Percentiles rank a stretch among this genome's conserved stretches.
These are phyloP conservation scores for Stagonosporopsis rhizophila DNA, from an alignment of 2,329 filamentous ascomycete genomes.

Conservation along the genomic window DNA sequence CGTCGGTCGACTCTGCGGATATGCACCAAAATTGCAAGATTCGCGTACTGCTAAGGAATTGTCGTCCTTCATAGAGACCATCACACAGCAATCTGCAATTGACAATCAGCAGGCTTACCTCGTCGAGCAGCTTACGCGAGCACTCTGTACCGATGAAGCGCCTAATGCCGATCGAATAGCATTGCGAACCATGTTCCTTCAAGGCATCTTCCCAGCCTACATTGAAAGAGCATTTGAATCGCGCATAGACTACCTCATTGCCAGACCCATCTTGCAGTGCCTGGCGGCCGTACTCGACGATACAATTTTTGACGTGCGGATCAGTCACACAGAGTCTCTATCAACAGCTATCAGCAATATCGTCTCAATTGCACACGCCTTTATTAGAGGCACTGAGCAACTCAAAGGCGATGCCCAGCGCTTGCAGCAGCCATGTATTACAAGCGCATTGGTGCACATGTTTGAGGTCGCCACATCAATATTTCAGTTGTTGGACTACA, in stretches of 20 bases:
- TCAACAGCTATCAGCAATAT: constrained; percentile 48
- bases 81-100: constrained; percentile 64
- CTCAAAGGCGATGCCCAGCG: constrained; percentile 45
- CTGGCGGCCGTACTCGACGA: constrained; percentile 52
- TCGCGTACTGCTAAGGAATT: constrained; percentile 61
- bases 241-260: constrained; percentile 59
- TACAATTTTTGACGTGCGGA: constrained; percentile 55
- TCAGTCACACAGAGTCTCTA: constrained; percentile 51
- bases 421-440: constrained; percentile 49
- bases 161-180: constrained; percentile 52
- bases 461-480: constrained; percentile 52
- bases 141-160: constrained; percentile 56
- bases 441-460: constrained; percentile 50
- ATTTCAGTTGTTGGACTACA: constrained; percentile 56
- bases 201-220: constrained; percentile 65
- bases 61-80: constrained; percentile 64
- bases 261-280: constrained; percentile 60
- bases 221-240: constrained; percentile 57
- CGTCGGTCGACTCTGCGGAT: constrained; percentile 66
- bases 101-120: constrained; percentile 66
- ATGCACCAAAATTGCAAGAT: constrained; percentile 61
- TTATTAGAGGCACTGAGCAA: constrained; percentile 46
- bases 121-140: constrained; percentile 59
- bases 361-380: constrained; percentile 48
- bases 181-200: constrained; percentile 60